These are phyloP conservation scores for Cladosporium sp. DNA, from an alignment of 2,329 filamentous ascomycete species.

Conservation along the genomic window DNA sequence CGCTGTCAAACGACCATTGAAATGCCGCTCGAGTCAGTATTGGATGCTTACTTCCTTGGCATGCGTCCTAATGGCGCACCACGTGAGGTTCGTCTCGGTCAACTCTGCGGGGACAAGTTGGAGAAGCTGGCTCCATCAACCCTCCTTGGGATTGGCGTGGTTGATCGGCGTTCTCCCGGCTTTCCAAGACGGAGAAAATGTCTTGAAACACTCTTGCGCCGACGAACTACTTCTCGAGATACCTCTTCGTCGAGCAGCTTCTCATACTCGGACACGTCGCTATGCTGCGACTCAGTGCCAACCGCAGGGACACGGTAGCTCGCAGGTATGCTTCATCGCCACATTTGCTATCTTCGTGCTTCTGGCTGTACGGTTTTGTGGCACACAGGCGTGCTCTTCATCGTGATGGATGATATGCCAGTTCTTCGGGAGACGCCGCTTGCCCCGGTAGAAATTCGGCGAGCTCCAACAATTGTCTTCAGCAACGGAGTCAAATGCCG, in stretches of 20 bases:
- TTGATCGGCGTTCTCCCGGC: background rate
- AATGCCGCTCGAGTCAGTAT: background rate
- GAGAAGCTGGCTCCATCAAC: background rate
- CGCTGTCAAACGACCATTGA: background rate
- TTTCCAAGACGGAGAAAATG: background rate
- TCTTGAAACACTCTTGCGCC: no score
- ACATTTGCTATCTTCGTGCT: no score
- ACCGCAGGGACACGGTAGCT: no score
- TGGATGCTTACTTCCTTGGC: background rate
- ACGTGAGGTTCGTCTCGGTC: background rate
- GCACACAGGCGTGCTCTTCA: no score
- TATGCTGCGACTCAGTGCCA: no score
- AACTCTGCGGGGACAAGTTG: background rate
- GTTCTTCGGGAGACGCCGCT: no score
- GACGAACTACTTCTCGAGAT: no score
- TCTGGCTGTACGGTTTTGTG: no score
- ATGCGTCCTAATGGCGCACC: background rate
- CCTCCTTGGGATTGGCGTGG: background rate
- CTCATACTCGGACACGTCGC: no score
- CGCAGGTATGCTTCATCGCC: no score
- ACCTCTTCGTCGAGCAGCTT: no score
- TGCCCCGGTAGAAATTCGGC: background rate
- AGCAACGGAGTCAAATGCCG: conserved; percentile 1
- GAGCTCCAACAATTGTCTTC: background rate
- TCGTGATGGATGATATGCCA: no score